A percentile compares a stretch with the other conserved stretches of the same genome.
Conservation (phyloP, 352 stramenopile species). For the Phytopythium oedochilum region DNA sequence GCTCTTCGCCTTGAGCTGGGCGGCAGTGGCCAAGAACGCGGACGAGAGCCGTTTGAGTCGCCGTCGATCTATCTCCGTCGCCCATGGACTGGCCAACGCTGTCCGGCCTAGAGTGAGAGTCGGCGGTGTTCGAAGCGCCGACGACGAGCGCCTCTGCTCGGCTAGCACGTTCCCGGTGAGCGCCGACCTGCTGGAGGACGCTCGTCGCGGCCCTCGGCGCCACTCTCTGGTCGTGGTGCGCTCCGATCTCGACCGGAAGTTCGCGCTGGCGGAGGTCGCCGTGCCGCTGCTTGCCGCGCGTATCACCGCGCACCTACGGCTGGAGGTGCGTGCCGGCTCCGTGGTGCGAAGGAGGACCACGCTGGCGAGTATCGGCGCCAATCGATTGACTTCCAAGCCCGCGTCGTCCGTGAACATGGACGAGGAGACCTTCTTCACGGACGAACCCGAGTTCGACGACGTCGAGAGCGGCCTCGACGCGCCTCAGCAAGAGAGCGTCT, state of each 20-base stretch:
- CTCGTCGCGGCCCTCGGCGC: slow-evolving; percentile 9
- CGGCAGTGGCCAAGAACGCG: slow-evolving; percentile 17
- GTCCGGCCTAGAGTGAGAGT: not conserved
- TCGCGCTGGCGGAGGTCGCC: slow-evolving; percentile 13
- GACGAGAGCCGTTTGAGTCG: slow-evolving; percentile 5
- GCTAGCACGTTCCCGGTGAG: not conserved
- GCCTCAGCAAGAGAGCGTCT: not conserved
- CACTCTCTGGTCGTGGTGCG: slow-evolving; percentile 31
- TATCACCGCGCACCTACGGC: slow-evolving; percentile 8
- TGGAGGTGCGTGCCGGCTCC: not conserved
- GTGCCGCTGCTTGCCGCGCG: slow-evolving; percentile 21
- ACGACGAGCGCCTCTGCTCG: not conserved
- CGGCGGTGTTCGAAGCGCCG: not conserved
- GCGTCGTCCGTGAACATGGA: not conserved
- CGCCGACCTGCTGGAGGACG: not conserved
- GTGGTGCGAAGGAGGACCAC: not conserved
- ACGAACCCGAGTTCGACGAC: not conserved
- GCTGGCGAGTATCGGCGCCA: too few relatives aligned
- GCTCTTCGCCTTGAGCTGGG: slow-evolving; percentile 22
- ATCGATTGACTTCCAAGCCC: not conserved
- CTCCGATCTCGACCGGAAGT: slow-evolving; percentile 14
- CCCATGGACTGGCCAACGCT: not conserved
- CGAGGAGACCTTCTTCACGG: not conserved
- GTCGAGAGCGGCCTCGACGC: not conserved
- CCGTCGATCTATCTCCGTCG: slow-evolving; percentile 23